phyloP scores from a whole-genome alignment of 768 basidiomycete species.

The Phlebiopsis flavidoalba region DNA sequence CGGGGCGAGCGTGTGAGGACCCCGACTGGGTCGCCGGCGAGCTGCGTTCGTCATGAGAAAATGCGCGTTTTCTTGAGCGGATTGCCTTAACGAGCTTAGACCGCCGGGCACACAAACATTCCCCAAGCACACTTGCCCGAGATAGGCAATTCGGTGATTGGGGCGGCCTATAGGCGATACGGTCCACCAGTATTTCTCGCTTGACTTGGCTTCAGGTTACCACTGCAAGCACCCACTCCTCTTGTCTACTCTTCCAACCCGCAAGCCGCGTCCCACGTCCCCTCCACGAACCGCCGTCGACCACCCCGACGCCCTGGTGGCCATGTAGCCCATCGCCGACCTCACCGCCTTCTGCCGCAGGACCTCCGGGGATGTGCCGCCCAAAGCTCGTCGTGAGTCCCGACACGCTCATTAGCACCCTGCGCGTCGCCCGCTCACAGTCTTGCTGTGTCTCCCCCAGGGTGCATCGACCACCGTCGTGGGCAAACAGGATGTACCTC shows the following conservation, averaged over 20 bases:
- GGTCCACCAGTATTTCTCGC: neutral
- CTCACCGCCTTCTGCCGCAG: slow-evolving; percentile 81
- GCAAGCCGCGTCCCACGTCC: slow-evolving; percentile 2
- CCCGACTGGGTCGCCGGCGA: neutral
- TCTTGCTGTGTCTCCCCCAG: slow-evolving; percentile 30
- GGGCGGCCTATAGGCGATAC: neutral
- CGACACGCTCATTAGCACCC: slow-evolving; percentile 1
- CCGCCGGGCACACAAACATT: neutral
- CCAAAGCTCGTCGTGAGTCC: slow-evolving; percentile 77
- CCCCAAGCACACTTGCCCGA: neutral
- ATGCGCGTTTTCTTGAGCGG: neutral
- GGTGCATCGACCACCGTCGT: slow-evolving; percentile 91
- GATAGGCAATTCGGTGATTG: slow-evolving; percentile 1
- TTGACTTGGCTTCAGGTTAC: neutral
- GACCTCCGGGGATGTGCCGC: slow-evolving; percentile 82
- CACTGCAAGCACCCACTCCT: neutral
- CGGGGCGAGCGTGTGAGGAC: too few species aligned
- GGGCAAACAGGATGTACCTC: slow-evolving; percentile 82
- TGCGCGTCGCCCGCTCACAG: neutral
- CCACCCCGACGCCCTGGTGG: slow-evolving; percentile 8
- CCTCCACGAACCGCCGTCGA: neutral
- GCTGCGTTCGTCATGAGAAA: neutral
- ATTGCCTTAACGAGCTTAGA: neutral
- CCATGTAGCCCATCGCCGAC: slow-evolving; percentile 82
- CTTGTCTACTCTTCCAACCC: neutral